Base-by-base conservation (phyloP, 2,329 filamentous ascomycete genomes). In the Pyrenophora seminiperda region DNA sequence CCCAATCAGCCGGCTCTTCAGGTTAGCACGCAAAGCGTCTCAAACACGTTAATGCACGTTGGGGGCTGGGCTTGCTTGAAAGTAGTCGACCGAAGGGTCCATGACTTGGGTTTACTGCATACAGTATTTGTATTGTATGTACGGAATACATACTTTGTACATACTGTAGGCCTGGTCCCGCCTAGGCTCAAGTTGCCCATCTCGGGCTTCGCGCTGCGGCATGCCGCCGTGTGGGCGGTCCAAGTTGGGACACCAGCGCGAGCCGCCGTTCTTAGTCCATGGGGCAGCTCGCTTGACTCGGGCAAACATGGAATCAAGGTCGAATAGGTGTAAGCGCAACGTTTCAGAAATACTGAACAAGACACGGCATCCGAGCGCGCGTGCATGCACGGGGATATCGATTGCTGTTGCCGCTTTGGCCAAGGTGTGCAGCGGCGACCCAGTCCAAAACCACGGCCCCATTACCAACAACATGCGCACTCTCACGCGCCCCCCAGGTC, bases 281-380 rank as follows among this genome's bases (percentile, higher is more conserved):
- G n/a, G n/a, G n/a, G n/a, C n/a, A n/a, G n/a, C n/a, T n/a, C n/a
- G 37, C 14, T 29, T 47, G 44, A 17, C 14, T 17, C n/a, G 30
- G 37, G 5, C 37, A 4, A 36, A 31, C 33, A 32, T 31, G 31
- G 24, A 34, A 22, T 32, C 18, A 31, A 36, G 45, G 31, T 48
- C 38, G 22, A 41, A 50, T 36, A 33, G 18, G 41, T 41, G 17
- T 32, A 38, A 41, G 47, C 33, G 15, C 42, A 36, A 49, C 39
- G 56, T 59, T 59, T 59, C 56, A 59, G 47, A 51, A 24, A 41
- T 17, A 27, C 40, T 54, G 49, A 43, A 39, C 33, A 39, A 32
- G 40, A 34, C 31, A 34, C 31, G 40, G 40, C 44, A 53, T 39
- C 50, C 52, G 51, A 41, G 41, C 29, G 51, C 51, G 51, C 47